These are phyloP conservation scores for Fusarium circinatum DNA, from an alignment of 2,329 filamentous ascomycete species.

Conservation along the genomic window DNA sequence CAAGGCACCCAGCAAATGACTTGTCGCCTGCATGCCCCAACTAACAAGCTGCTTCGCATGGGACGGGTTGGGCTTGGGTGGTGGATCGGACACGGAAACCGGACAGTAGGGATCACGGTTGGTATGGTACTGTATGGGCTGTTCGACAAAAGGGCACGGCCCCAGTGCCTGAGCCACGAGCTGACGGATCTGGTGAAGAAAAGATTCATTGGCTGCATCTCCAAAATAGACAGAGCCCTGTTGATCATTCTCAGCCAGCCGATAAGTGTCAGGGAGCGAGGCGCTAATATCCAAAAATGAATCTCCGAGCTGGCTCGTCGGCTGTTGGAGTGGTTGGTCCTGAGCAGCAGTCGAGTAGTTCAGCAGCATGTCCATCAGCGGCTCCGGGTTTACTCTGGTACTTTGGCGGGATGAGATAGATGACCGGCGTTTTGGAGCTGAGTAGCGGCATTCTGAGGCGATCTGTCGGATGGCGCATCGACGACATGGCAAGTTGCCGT, in stretches of 20 bases:
- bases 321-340: not conserved
- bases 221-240: not conserved
- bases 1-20: not conserved
- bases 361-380: not conserved
- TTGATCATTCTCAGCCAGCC: fast-evolving
- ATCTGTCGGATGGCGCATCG: not conserved
- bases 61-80: not conserved
- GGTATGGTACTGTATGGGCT: not conserved
- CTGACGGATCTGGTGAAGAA: not conserved
- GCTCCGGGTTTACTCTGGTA: fast-evolving
- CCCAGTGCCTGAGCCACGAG: not conserved
- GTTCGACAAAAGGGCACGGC: not conserved
- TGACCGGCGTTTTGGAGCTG: not conserved
- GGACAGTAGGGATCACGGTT: not conserved
- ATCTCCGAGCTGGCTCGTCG: not conserved
- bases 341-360: fast-evolving
- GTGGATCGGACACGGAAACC: not conserved
- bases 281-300: fast-evolving
- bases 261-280: not conserved
- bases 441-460: not conserved
- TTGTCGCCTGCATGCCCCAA: not conserved
- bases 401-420: not conserved
- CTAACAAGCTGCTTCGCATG: not conserved
- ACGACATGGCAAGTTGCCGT: not conserved
- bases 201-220: not conserved